Evolutionary conservation across 345 rosid species (phyloP), one percentile per base, ranked within the genome.

Genomic region (Populus nigra): DNA sequence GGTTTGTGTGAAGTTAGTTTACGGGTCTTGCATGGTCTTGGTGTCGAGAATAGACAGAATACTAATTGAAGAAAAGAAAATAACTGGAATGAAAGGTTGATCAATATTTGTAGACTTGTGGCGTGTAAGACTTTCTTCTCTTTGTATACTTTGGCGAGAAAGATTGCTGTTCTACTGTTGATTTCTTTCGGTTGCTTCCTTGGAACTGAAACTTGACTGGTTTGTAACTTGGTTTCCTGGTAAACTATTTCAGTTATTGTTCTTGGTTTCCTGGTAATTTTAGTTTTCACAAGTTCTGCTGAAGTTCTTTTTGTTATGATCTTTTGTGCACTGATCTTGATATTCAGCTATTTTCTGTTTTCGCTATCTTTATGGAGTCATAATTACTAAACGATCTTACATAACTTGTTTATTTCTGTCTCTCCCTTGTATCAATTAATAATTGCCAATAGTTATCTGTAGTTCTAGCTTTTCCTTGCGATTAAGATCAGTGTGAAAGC

Each of bases 201-300:
- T 78, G 85, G 86, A 79, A 84, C 86, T 62, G 86, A 84, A 84
- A 84, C 88, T 83, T 80, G 73, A 85, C 88, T 82, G 89, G 91
- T 78, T 84, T 87, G 81, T 86, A 86, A 87, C 84, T 83, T 85
- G 87, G 83, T 77, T 8, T 87, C 84, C 77, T 68, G 91, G 91
- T 92, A 88, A 86, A 92, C 88, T 89, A 83, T 71, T 84, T 88
- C 89, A 86, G 88, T 85, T 88, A 88, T 90, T 78, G 76, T 85
- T 87, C 86, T 87, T 86, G 85, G 41, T 38, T 38, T 38, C 41
- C 41, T 86, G 88, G 88, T 77, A 81, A 79, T 62, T 65, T 65
- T 79, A 77, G 77, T 78, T 69, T 50, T 68, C 62, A 10, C 76
- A 59, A 61, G n/a, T 49, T 59, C 61, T 23, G 25, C 16, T 18